Conservation (phyloP, 768 basidiomycete genomes). For the Strobilomyces echinocephalus region DNA sequence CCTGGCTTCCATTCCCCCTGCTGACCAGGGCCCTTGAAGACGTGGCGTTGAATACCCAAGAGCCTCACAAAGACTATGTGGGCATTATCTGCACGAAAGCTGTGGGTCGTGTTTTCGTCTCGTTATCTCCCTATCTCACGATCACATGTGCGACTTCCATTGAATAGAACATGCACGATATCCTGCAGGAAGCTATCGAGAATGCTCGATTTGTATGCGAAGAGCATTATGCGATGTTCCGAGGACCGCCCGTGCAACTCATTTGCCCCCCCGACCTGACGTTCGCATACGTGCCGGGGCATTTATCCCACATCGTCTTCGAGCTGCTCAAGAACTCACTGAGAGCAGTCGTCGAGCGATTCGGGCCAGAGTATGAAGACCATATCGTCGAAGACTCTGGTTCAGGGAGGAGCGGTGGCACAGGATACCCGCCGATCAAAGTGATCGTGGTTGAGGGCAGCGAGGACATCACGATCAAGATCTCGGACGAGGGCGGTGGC, state of each 20-base stretch:
- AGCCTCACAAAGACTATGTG: conserved; percentile 87
- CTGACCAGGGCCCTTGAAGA: conserved; percentile 49
- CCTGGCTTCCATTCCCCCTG: not conserved
- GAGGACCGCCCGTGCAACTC: conserved; percentile 91
- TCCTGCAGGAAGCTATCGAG: conserved; percentile 97
- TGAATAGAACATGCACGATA: conserved; percentile 85
- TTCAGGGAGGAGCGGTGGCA: not conserved
- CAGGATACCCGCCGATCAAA: conserved; percentile 23
- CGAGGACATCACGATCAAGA: conserved; percentile 99
- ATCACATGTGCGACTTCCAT: conserved; percentile 36
- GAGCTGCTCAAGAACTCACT: conserved; percentile 97
- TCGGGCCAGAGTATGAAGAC: conserved; percentile 75
- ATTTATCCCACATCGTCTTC: conserved; percentile 94
- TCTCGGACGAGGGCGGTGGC: conserved; percentile 91
- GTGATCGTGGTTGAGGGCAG: conserved; percentile 89
- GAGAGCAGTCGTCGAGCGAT: conserved; percentile 91
- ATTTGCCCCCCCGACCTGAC: conserved; percentile 83
- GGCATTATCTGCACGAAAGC: conserved; percentile 96
- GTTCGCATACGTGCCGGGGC: conserved; percentile 91
- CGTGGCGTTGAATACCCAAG: conserved; percentile 89
- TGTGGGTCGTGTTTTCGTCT: conserved; percentile 38
- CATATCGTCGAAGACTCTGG: not conserved
- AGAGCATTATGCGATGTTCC: conserved; percentile 94
- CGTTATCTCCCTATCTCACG: not conserved
- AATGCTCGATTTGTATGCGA: conserved; percentile 94